Evolutionary conservation across 116 monocot species (phyloP).

Genomic region (Zostera marina): DNA sequence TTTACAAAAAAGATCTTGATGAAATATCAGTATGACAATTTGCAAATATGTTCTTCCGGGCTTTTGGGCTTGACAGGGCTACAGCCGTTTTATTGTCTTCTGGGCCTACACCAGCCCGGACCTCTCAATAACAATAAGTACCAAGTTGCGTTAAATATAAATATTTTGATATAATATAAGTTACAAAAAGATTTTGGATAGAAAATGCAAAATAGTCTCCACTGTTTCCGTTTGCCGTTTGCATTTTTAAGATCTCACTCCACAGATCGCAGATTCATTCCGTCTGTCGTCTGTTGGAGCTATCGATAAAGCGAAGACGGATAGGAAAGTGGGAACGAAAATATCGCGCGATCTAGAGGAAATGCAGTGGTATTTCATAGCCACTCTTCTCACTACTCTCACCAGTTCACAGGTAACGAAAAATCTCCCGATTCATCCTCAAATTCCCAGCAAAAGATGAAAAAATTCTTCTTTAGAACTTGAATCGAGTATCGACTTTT

Average conservation of each 20-base stretch:
- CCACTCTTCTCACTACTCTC: constrained; percentile 17
- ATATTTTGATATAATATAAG: no score
- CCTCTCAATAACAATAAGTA: no score
- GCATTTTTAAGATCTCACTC: not conserved
- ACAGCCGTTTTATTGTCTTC: no score
- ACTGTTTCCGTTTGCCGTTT: not conserved
- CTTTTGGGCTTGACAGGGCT: no score
- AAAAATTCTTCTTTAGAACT: not conserved
- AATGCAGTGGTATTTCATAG: constrained; percentile 23
- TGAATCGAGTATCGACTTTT: no score
- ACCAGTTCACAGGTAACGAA: constrained; percentile 20
- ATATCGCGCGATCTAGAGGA: not conserved
- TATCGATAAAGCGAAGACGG: not conserved
- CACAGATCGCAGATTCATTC: not conserved
- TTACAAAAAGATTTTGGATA: not conserved
- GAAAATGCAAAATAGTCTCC: not conserved
- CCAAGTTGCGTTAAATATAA: no score
- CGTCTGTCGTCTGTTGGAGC: not conserved
- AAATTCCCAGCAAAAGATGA: not conserved
- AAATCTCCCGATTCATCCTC: no score
- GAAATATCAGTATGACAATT: no score
- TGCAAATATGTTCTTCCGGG: no score
- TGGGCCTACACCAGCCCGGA: no score
- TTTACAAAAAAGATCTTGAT: no score
- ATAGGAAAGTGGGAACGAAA: not conserved